Evolutionary conservation across 441 rosid genomes (phyloP).

Genomic region (Aleurites moluccanus): DNA sequence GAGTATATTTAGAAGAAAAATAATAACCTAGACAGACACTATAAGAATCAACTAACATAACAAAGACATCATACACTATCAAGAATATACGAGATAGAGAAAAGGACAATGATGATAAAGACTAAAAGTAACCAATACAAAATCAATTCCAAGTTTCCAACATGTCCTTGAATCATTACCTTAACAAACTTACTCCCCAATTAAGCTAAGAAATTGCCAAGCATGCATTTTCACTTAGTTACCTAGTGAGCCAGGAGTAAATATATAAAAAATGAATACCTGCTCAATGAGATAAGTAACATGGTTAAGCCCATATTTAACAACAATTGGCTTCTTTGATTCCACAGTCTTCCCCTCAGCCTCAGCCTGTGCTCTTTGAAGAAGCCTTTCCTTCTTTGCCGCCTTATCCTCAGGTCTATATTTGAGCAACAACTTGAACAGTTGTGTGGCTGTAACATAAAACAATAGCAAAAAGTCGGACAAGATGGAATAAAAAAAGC

Average conservation of each 20-base stretch:
- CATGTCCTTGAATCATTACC: not conserved
- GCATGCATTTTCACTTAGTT: not conserved
- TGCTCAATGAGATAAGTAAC: conserved; percentile 86
- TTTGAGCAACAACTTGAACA: conserved; percentile 79
- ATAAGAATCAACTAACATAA: too few species aligned
- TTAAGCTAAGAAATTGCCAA: not conserved
- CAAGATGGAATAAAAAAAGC: not conserved
- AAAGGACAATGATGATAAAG: not conserved
- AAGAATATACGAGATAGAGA: too few species aligned
- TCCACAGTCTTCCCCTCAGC: conserved; percentile 75
- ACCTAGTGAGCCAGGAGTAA: not conserved
- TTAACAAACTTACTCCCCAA: not conserved
- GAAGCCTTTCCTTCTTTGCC: conserved; percentile 79
- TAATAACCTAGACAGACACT: not conserved
- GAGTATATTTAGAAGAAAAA: not conserved
- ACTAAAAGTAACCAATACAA: not conserved
- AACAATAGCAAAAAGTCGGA: not conserved
- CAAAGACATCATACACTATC: too few species aligned
- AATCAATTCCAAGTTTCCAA: not conserved
- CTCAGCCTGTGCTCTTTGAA: conserved; percentile 76
- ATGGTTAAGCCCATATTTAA: conserved; percentile 86
- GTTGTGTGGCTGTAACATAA: conserved; percentile 49
- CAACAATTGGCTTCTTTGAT: conserved; percentile 80
- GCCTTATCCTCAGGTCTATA: conserved; percentile 91
- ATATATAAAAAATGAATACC: conserved; percentile 20